Base-by-base conservation (phyloP, 345 rosid genomes). In the Camelina sativa region DNA sequence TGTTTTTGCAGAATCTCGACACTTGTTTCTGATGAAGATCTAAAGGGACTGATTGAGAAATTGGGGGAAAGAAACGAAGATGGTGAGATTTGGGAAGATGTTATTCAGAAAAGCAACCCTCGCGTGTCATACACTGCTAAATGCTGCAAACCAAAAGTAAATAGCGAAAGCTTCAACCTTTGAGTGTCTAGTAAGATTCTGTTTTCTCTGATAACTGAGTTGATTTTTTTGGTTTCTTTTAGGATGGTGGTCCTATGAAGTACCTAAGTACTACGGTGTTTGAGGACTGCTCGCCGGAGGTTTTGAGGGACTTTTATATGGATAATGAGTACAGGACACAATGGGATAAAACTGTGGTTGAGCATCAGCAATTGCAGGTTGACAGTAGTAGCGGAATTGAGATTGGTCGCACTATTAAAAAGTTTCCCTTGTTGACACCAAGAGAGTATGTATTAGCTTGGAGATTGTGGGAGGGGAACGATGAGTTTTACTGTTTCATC, bases 391-490 rank as follows among this genome's bases (percentile, higher is more conserved):
- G 55, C 51, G 96, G 96, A 13, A 80, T 76, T 62, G 99, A 95
- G 83, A 79, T 90, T 58, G 99, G 99, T 22, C 84, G 83, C 62
- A 90, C 88, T 0, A 62, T 91, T 12, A 95, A 95, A 74, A 95
- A 95, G 62, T 95, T 91, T 57, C 96, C 97, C 1, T 80, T 95
- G 74, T 65, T 95, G 84, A 91, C 91, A 59, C 89, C 92, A 35
- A 85, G 97, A 70, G 96, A 94, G 74, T 94, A 91, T 44, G 66
- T 88, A 11, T 73, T 94, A 80, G 96, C 97, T 22, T 95, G 91
- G 99, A 88, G 84, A 80, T 57, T 90, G 81, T 95, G 97, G 99
- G 91, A 90, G 79, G 97, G 89, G 73, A 80, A 82, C 20, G 91
- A 89, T 80, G 76, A 79, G 40, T 95, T 88, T 82, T 95, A 89